Conservation (phyloP, 805 yeast species). For the Monosporozyma aerobia region DNA sequence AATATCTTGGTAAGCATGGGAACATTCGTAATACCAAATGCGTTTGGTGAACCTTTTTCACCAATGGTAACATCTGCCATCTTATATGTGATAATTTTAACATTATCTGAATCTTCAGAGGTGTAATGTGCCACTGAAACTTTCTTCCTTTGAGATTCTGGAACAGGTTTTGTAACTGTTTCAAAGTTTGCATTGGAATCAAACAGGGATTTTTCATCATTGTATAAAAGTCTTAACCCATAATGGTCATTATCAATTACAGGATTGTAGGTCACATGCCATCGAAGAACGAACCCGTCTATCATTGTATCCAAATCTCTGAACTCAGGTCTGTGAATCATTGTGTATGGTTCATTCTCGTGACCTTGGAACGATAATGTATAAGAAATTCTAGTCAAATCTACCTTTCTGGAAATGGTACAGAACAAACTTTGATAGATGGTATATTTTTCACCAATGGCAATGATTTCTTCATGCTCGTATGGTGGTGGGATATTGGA, state of each 20-base stretch:
- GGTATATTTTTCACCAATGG: slow-evolving; percentile 1
- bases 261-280: slow-evolving; percentile 9
- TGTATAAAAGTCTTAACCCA: slow-evolving; percentile 6
- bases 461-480: slow-evolving; percentile 5
- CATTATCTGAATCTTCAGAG: slow-evolving; percentile 4
- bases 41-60: slow-evolving; percentile 5
- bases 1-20: slow-evolving; percentile 9
- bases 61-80: slow-evolving; percentile 9
- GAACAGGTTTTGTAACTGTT: slow-evolving; percentile 2
- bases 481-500: slow-evolving; percentile 9
- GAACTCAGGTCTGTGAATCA: slow-evolving; percentile 5
- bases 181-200: slow-evolving; percentile 2
- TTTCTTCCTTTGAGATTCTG: not conserved
- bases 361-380: slow-evolving; percentile 3
- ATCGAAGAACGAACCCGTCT: slow-evolving; percentile 5
- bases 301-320: slow-evolving; percentile 8
- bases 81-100: slow-evolving; percentile 3
- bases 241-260: slow-evolving; percentile 7
- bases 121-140: slow-evolving; percentile 9
- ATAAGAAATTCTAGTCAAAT: slow-evolving; percentile 1
- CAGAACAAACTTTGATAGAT: slow-evolving; percentile 10
- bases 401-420: slow-evolving; percentile 5
- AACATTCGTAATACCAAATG: slow-evolving; percentile 9
- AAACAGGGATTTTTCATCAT: not conserved
- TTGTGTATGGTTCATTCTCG: not conserved